Evolutionary conservation across 441 rosid species (phyloP).

Genomic region (Syzygium syzygioides): DNA sequence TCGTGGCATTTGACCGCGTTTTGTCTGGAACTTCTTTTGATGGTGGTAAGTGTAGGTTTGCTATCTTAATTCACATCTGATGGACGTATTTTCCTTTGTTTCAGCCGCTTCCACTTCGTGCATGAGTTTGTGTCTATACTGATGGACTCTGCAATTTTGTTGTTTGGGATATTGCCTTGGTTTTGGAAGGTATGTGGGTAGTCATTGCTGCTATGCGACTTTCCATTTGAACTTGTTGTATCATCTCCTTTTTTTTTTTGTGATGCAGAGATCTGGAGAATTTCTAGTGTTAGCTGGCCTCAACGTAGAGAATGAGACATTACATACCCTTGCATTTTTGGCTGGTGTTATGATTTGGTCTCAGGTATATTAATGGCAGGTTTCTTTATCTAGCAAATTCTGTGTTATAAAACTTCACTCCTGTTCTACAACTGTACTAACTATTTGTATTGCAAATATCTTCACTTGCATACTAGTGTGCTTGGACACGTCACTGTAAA

Average conservation of each 20-base stretch:
- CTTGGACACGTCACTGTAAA: neutral
- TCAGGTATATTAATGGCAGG: constrained; percentile 45
- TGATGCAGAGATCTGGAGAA: constrained; percentile 62
- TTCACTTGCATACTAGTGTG: neutral
- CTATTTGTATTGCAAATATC: neutral
- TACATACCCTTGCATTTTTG: constrained; percentile 85
- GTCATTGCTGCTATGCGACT: constrained; percentile 1
- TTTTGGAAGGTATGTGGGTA: constrained; percentile 75
- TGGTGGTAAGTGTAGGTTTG: neutral
- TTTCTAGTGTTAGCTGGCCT: constrained; percentile 60
- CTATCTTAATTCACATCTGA: neutral
- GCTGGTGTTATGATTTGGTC: constrained; percentile 95
- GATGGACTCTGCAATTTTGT: constrained; percentile 90
- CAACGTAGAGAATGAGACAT: constrained; percentile 71
- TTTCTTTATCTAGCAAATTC: neutral
- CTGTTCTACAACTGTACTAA: neutral
- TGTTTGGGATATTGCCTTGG: constrained; percentile 89
- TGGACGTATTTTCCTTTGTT: constrained; percentile 8
- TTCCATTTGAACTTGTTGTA: neutral
- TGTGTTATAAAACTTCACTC: neutral
- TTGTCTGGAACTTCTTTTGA: neutral
- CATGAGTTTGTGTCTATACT: constrained; percentile 83
- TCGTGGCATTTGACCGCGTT: neutral
- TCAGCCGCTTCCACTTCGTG: constrained; percentile 80
- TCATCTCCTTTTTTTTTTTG: neutral